Evolutionary conservation across 768 basidiomycete genomes (phyloP), one percentile per base, ranked within the genome.

Genomic region (Macrolepiota dolichaula): DNA sequence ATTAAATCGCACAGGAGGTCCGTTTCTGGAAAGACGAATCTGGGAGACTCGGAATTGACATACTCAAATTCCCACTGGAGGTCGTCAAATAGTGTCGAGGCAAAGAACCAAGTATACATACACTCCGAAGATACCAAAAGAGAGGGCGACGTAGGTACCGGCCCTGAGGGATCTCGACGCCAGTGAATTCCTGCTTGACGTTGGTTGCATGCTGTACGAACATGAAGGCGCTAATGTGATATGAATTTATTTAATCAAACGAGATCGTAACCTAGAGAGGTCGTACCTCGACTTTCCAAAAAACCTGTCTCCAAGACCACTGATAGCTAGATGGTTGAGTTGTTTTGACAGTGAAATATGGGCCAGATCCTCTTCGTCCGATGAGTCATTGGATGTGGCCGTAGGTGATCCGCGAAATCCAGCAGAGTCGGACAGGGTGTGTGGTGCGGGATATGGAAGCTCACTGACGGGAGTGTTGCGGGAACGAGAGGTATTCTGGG

Each of bases 1-100:
- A 91, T 72, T 29, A 94, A 76, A 1, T 64, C 59, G 12, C 66
- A 65, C 15, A 84, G 72, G 12, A 94, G 74, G 53, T 83, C 80
- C 2, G 65, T 64, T 2, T 81, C 77, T 1, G 85, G 86, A 62
- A 80, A 87, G 60, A 76, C 81, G 0, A 66, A 59, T 1, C 72
- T 67, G 15, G 70, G 56, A 10, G 64, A 64, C n/a, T 67, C 36
- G 17, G 42, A 57, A 2, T 66, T 64, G 12, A 71, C 63, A 29
- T 66, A 69, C 9, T 70, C 52, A 6, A 62, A 57, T 61, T 80
- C 77, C 78, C 79, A 79, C 80, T 80, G 46, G 17, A 13, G 11
- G 52, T 40, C n/a, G 57, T 65, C 1, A 66, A 53, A 22, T 44
- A 51, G 38, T 22, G 42, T 29, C 46, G 22, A 9, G 19, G 40